These are phyloP conservation scores for Aulographum hederae DNA, from an alignment of 2,329 filamentous ascomycete species.

Conservation along the genomic window DNA sequence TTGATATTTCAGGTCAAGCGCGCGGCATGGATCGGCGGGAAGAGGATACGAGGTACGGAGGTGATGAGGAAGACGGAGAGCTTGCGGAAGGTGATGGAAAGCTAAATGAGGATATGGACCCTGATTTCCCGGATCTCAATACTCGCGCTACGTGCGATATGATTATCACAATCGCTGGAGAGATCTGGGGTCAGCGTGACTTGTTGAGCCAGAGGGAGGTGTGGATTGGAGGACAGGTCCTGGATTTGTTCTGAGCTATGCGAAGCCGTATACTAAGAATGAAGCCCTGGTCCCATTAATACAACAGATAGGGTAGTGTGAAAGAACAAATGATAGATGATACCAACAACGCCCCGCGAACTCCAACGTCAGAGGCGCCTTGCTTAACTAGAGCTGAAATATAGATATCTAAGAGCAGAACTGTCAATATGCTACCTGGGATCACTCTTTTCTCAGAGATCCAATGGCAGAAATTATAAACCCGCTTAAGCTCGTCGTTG, in stretches of 20 bases:
- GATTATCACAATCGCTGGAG: conserved; percentile 74
- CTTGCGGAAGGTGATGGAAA: conserved; percentile 11
- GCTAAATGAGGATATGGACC: conserved; percentile 10
- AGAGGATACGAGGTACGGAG: conserved; percentile 8
- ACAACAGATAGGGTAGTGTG: too few species aligned
- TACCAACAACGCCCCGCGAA: too few species aligned
- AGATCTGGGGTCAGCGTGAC: conserved; percentile 80
- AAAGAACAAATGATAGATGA: too few species aligned
- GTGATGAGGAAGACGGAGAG: conserved; percentile 11
- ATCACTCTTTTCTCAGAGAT: too few species aligned
- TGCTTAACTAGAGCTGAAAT: too few species aligned
- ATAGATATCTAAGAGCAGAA: too few species aligned
- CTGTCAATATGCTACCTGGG: too few species aligned
- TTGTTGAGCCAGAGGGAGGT: conserved; percentile 54
- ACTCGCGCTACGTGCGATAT: conserved; percentile 66
- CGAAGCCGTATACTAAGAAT: not conserved
- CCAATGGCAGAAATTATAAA: too few species aligned
- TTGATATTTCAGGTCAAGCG: too few species aligned
- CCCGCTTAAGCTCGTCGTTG: too few species aligned
- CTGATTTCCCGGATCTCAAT: conserved; percentile 2
- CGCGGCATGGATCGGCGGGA: too few species aligned
- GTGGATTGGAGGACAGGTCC: conserved; percentile 15
- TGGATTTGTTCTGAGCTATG: not conserved
- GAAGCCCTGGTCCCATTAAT: not conserved
- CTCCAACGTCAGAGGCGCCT: too few species aligned